phyloP scores from a whole-genome alignment of 2,329 filamentous ascomycete genomes.

The Xylaria sp. region DNA sequence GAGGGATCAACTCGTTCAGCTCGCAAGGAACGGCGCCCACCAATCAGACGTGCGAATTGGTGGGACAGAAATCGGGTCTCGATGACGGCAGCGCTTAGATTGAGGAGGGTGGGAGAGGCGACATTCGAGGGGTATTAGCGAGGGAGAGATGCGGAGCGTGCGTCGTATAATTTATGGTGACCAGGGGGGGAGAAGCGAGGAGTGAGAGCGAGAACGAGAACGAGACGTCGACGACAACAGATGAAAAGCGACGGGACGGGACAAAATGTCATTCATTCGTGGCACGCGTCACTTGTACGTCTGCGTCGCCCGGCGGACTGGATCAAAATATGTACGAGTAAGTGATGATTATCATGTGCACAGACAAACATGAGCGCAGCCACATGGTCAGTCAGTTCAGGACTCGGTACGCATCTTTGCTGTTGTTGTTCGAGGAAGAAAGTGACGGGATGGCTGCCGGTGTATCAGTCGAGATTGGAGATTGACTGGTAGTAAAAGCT shows the following conservation, averaged over 20 bases:
- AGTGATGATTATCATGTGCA: slow-evolving; percentile 3
- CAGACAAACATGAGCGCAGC: background rate
- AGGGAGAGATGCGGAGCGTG: background rate
- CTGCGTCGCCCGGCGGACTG: background rate
- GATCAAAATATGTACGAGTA: background rate
- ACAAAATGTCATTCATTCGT: background rate
- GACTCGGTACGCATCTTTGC: slow-evolving; percentile 3
- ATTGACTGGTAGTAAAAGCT: background rate
- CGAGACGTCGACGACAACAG: too few species aligned
- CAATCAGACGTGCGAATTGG: slow-evolving; percentile 3
- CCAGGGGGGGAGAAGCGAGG: background rate
- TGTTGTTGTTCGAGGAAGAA: slow-evolving; percentile 4
- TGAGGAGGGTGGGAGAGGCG: slow-evolving; percentile 3
- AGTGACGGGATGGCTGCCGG: background rate
- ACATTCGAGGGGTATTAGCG: slow-evolving; percentile 8
- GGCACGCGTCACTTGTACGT: too few species aligned
- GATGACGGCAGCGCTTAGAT: slow-evolving; percentile 9
- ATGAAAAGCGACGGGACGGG: background rate
- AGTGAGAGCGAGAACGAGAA: too few species aligned
- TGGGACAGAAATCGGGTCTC: background rate
- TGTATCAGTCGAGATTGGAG: background rate
- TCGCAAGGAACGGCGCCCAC: background rate
- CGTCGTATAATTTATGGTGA: background rate
- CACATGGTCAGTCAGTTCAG: slow-evolving; percentile 1
- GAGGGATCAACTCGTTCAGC: background rate